Conservation (phyloP, 2,329 filamentous ascomycete species). For the Westerdykella ornata region DNA sequence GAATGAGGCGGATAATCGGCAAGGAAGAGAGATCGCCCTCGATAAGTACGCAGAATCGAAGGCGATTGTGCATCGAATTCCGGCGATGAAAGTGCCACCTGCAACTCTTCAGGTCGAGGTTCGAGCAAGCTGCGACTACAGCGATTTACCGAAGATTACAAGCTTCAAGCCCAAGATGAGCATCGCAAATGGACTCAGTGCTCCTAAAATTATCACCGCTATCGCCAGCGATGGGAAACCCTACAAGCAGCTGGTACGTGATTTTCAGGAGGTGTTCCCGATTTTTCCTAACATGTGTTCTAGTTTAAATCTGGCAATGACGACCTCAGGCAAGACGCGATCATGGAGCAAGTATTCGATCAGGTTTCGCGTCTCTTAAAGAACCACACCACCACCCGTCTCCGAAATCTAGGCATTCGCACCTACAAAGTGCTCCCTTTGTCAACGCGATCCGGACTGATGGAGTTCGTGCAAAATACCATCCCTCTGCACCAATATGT, state of each 20-base stretch:
- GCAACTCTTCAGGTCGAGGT: constrained; percentile 82
- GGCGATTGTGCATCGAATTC: constrained; percentile 57
- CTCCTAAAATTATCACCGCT: constrained; percentile 86
- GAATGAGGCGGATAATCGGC: constrained; percentile 60
- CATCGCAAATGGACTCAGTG: constrained; percentile 84
- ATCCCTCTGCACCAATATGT: constrained; percentile 87
- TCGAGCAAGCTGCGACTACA: constrained; percentile 67
- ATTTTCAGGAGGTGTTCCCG: background rate
- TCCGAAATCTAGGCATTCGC: constrained; percentile 80
- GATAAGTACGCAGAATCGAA: constrained; percentile 58
- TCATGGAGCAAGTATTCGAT: constrained; percentile 98
- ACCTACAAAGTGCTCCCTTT: constrained; percentile 96
- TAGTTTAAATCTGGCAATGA: constrained; percentile 93
- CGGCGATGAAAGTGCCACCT: constrained; percentile 67
- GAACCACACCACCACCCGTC: constrained; percentile 77
- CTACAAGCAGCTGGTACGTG: constrained; percentile 73
- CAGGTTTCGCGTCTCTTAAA: constrained; percentile 87
- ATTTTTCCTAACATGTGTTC: constrained; percentile 1
- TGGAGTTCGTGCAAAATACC: constrained; percentile 94
- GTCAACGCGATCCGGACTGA: constrained; percentile 77
- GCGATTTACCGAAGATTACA: constrained; percentile 63
- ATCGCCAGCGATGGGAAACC: constrained; percentile 67
- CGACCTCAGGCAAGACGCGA: constrained; percentile 92
- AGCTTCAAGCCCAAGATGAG: constrained; percentile 69
- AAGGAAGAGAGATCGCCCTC: constrained; percentile 56